Conservation (phyloP, 2,329 filamentous ascomycete genomes). For the Calonectria crousiana region DNA sequence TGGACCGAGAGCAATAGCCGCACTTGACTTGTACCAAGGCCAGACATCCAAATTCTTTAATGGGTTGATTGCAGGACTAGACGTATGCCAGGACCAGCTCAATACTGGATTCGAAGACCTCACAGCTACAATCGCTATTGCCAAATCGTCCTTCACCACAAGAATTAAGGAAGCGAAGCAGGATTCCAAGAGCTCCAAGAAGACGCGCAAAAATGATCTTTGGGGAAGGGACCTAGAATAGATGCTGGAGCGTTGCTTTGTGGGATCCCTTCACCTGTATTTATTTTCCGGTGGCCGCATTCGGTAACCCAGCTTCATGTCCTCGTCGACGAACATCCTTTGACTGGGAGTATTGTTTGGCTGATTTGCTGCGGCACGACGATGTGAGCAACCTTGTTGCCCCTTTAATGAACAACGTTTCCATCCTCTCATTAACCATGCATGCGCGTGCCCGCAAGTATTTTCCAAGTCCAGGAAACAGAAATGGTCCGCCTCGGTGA, state of each 20-base stretch:
- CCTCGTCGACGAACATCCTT: too few species aligned
- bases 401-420: neutral
- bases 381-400: neutral
- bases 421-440: neutral
- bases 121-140: neutral
- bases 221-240: neutral
- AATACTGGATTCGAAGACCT: neutral
- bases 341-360: neutral
- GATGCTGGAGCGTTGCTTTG: neutral
- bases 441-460: neutral
- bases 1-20: neutral
- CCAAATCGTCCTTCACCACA: neutral
- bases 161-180: neutral
- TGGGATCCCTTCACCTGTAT: neutral
- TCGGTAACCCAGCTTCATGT: neutral
- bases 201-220: neutral
- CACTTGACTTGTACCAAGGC: neutral
- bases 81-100: neutral
- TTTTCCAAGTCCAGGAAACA: neutral
- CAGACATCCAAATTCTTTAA: neutral
- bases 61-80: conserved; percentile 2
- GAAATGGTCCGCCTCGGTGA: conserved; percentile 14
- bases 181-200: neutral
- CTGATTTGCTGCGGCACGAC: neutral
- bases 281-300: neutral